phyloP scores from a whole-genome alignment of 805 yeast genomes.

The Torulaspora maleeae region DNA sequence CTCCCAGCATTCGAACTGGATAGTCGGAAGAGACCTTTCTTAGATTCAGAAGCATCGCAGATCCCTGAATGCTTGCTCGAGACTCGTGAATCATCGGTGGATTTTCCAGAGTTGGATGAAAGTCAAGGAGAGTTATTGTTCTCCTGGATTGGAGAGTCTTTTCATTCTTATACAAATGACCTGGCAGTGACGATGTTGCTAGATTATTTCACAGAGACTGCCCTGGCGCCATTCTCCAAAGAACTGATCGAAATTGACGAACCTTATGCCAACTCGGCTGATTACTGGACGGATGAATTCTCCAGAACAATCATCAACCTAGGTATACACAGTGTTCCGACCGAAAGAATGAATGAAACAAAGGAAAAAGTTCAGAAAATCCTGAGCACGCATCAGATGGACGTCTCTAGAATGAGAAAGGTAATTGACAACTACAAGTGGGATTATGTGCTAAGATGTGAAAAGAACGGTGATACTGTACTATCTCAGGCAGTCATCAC shows the following conservation, averaged over 20 bases:
- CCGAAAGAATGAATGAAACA: conserved; percentile 52
- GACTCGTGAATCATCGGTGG: conserved; percentile 47
- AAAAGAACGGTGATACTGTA: conserved; percentile 52
- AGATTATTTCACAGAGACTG: conserved; percentile 68
- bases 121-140: conserved; percentile 69
- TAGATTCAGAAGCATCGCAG: conserved; percentile 50
- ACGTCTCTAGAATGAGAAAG: conserved; percentile 60
- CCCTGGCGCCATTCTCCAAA: conserved; percentile 70
- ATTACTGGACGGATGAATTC: conserved; percentile 70
- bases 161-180: conserved; percentile 46
- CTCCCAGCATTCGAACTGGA: conserved; percentile 40
- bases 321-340: conserved; percentile 69
- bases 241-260: conserved; percentile 73
- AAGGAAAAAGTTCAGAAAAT: conserved; percentile 48
- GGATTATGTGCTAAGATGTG: conserved; percentile 56
- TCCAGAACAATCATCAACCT: conserved; percentile 53
- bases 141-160: conserved; percentile 79
- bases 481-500: conserved; percentile 64
- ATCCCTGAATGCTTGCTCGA: conserved; percentile 44
- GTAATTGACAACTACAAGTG: conserved; percentile 60
- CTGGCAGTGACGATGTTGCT: conserved; percentile 70
- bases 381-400: conserved; percentile 56
- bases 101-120: conserved; percentile 88
- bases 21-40: conserved; percentile 64
- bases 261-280: conserved; percentile 72